Base-by-base conservation (phyloP, 2,329 filamentous ascomycete species). In the Colletotrichum sp. region DNA sequence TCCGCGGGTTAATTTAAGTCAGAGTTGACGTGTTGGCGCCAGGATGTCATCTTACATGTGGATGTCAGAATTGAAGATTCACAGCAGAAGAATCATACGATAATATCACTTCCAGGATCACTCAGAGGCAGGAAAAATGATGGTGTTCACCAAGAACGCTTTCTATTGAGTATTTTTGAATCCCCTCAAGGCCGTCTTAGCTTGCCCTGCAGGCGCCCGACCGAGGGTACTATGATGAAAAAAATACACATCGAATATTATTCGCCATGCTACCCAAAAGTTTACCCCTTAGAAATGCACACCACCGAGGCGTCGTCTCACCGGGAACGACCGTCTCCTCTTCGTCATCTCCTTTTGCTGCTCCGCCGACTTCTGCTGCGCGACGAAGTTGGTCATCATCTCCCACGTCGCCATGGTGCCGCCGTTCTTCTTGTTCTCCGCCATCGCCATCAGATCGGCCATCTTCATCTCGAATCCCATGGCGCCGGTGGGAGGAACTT, bases 401-500 rank as follows among this genome's bases (percentile, higher is more conserved):
- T 73, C 73, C 73, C 70, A 75, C 6, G 64, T 75, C 8, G 73
- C 63, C 70, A 73, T 65, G 15, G 68, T 59, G 8, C 73, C 73
- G 15, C 73, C 73, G 13, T 57, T 75, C 48, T 57, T 44, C 32
- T 59, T 75, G n/a, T 36, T n/a, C 44, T 75, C 57, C 16, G 64
- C 70, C 73, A 75, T 75, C 30, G 32, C 64, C 73, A 75, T 73
- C 22, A 75, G 69, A 8, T 75, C 73, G 2, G 64, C 15, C 73
- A 75, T 73, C 64, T 75, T 75, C 73, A 75, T 75, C 70, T 75
- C 70, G 16, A 68, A 65, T 5, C 64, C 73, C n/a, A 36, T 24
- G 4, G 69, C 57, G 18, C 60, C 34, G 2, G 57, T 36, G 1
- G 57, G 63, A 3, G 73, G 55, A 4, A 34, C 63, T 13, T 70